Evolutionary conservation across 129 eudicot genomes (phyloP).

Genomic region (Pittosporum tobira): DNA sequence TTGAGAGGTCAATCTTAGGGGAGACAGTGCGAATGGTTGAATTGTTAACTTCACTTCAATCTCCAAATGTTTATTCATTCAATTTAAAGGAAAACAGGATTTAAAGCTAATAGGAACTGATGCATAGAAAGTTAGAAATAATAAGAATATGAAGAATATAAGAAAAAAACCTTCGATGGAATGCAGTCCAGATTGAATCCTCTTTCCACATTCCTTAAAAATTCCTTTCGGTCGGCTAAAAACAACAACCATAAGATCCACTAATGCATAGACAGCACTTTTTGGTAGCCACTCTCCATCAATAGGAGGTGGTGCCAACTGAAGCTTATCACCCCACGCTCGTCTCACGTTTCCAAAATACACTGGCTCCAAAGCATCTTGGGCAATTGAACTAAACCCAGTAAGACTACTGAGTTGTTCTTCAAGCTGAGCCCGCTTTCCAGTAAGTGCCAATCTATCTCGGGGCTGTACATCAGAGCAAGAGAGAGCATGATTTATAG

Average conservation of each 20-base stretch:
- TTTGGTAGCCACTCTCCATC: slow-evolving; percentile 98
- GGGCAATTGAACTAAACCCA: slow-evolving; percentile 34
- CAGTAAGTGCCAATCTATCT: slow-evolving; percentile 49
- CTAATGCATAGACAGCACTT: slow-evolving; percentile 81
- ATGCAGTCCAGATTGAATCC: slow-evolving; percentile 81
- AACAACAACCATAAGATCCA: slow-evolving; percentile 76
- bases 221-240: slow-evolving; percentile 90
- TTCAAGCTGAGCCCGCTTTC: slow-evolving; percentile 54
- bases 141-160: background rate
- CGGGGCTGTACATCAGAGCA: slow-evolving; percentile 50
- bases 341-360: slow-evolving; percentile 69
- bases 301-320: slow-evolving; percentile 90
- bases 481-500: slow-evolving; percentile 51
- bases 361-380: slow-evolving; percentile 58
- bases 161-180: slow-evolving; percentile 49
- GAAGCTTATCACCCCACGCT: slow-evolving; percentile 60
- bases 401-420: slow-evolving; percentile 37
- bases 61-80: no score
- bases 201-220: slow-evolving; percentile 77
- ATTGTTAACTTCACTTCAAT: no score
- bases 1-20: background rate
- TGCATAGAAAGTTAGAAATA: background rate
- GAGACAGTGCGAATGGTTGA: no score
- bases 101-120: background rate
- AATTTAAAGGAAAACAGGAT: background rate